Evolutionary conservation across 805 yeast genomes (phyloP).

Genomic region (Sugiyamaella marilandica): DNA sequence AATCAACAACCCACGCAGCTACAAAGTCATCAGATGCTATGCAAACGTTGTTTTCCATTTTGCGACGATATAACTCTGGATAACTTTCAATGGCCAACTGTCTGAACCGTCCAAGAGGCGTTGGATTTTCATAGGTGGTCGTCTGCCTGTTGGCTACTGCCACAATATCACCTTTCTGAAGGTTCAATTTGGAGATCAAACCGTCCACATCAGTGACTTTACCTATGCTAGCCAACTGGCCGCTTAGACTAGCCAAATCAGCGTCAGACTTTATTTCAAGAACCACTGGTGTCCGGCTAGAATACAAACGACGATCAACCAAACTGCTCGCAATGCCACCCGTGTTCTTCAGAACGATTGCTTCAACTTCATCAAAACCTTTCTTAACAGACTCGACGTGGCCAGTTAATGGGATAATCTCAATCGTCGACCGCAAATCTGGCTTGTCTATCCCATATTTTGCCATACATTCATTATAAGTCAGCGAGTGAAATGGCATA

Average conservation of each 20-base stretch:
- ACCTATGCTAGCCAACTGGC: background rate
- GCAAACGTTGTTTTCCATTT: constrained; percentile 18
- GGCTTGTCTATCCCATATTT: constrained; percentile 92
- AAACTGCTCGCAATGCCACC: constrained; percentile 31
- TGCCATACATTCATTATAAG: constrained; percentile 64
- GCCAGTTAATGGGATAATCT: constrained; percentile 46
- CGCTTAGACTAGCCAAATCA: background rate
- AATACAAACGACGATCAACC: background rate
- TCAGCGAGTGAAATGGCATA: constrained; percentile 30
- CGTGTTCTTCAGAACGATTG: constrained; percentile 55
- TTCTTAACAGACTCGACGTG: constrained; percentile 36
- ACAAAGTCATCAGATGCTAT: constrained; percentile 22
- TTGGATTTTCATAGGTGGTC: constrained; percentile 83
- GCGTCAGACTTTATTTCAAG: background rate
- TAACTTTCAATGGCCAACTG: constrained; percentile 60
- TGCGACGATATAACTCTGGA: constrained; percentile 49
- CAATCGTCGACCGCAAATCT: constrained; percentile 58
- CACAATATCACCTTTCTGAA: constrained; percentile 65
- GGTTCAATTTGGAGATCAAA: constrained; percentile 38
- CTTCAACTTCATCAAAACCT: constrained; percentile 69
- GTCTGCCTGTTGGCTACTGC: constrained; percentile 73
- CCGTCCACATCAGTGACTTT: background rate
- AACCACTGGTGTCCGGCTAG: constrained; percentile 1
- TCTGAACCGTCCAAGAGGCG: constrained; percentile 84
- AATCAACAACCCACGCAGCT: constrained; percentile 75